Percentiles rank a stretch among this genome's conserved stretches.
Conservation (phyloP, 129 eudicot genomes). For the Artemisia annua region DNA sequence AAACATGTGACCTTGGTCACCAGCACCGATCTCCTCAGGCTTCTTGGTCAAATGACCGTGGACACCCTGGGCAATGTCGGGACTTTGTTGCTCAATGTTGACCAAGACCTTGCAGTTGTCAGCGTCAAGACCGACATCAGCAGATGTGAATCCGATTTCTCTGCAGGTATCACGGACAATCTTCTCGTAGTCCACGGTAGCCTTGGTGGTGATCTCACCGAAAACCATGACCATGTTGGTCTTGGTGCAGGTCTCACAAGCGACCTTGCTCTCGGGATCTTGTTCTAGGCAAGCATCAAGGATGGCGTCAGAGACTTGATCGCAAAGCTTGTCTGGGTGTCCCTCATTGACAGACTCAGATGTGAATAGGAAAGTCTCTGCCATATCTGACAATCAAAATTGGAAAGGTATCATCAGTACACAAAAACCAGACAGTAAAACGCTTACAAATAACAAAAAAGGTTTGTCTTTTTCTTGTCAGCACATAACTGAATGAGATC, state of each 20-base stretch:
- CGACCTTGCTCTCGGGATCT: constrained; percentile 47
- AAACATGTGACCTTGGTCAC: constrained; percentile 82
- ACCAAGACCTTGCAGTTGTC: constrained; percentile 71
- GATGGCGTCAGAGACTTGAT: constrained; percentile 51
- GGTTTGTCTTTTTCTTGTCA: too few relatives aligned
- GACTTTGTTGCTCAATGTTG: constrained; percentile 72
- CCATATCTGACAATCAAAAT: constrained; percentile 30
- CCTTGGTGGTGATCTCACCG: constrained; percentile 53
- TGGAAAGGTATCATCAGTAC: constrained; percentile 1
- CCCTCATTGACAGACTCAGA: constrained; percentile 49
- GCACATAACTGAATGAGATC: background rate
- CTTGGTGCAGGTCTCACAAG: constrained; percentile 52
- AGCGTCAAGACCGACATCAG: constrained; percentile 71
- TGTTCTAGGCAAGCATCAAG: constrained; percentile 49
- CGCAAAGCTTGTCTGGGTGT: constrained; percentile 50
- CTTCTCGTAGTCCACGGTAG: constrained; percentile 42
- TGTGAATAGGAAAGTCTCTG: constrained; percentile 50
- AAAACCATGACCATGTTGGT: constrained; percentile 75
- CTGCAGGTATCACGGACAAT: constrained; percentile 50
- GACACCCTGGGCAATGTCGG: constrained; percentile 76
- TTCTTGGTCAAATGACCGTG: constrained; percentile 68
- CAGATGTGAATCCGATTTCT: constrained; percentile 45
- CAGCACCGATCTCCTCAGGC: constrained; percentile 79
- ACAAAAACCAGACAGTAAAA: background rate
- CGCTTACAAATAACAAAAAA: background rate